Evolutionary conservation across 2,329 filamentous ascomycete species (phyloP).

Genomic region (Aureobasidium leucospermi): DNA sequence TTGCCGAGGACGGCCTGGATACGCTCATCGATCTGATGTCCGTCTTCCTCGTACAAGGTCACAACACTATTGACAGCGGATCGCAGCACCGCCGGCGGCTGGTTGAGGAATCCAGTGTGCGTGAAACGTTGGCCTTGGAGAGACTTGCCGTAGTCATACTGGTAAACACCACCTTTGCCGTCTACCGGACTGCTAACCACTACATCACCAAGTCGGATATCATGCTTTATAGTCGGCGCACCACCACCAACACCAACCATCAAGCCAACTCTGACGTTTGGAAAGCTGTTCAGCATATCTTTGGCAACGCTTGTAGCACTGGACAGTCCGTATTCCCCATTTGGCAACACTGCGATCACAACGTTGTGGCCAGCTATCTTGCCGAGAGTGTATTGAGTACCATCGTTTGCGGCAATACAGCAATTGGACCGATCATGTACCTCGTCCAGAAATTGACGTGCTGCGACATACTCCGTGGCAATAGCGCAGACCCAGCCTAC

Average conservation of each 20-base stretch:
- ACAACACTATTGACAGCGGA: neutral
- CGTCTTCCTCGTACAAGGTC: neutral
- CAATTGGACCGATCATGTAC: neutral
- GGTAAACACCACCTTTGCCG: slow-evolving; percentile 19
- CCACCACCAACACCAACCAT: slow-evolving; percentile 24
- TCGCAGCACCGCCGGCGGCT: neutral
- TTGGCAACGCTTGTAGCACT: slow-evolving; percentile 20
- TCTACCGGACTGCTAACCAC: slow-evolving; percentile 21
- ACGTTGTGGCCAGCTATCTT: slow-evolving; percentile 28
- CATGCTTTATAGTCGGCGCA: slow-evolving; percentile 15
- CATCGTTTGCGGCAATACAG: slow-evolving; percentile 6
- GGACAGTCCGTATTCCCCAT: slow-evolving; percentile 18
- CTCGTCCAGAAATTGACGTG: neutral
- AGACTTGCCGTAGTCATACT: slow-evolving; percentile 22
- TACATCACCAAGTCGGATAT: slow-evolving; percentile 25
- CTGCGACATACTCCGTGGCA: neutral
- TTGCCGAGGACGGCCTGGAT: neutral
- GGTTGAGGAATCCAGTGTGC: neutral
- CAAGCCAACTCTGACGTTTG: slow-evolving; percentile 17
- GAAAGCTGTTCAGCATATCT: slow-evolving; percentile 16
- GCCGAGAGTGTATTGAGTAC: slow-evolving; percentile 26
- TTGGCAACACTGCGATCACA: slow-evolving; percentile 24
- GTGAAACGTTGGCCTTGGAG: neutral
- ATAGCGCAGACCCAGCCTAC: slow-evolving; percentile 20
- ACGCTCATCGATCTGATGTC: neutral